Evolutionary conservation across 179 eudicot genomes (phyloP).

Genomic region (Carnegiea gigantea): DNA sequence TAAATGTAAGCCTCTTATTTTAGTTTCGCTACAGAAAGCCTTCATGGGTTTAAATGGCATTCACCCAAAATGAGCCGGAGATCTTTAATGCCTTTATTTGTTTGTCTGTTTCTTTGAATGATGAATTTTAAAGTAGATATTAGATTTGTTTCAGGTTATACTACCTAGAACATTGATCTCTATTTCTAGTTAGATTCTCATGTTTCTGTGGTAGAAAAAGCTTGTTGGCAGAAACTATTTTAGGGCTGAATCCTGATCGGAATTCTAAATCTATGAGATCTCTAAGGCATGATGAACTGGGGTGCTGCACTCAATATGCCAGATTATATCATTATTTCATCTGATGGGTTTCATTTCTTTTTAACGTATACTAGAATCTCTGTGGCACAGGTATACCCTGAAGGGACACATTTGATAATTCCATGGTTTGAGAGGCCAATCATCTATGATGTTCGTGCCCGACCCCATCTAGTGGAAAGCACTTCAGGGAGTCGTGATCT

Average conservation of each 20-base stretch:
- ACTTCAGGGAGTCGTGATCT: conserved; percentile 71
- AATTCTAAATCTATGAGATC: not conserved
- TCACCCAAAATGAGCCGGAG: not conserved
- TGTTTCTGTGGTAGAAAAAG: not conserved
- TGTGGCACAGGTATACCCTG: conserved; percentile 58
- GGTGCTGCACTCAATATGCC: not conserved
- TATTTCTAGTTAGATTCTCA: not conserved
- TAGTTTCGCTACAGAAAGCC: not conserved
- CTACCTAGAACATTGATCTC: not conserved
- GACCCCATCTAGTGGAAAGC: conserved; percentile 60
- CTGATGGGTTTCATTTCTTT: not conserved
- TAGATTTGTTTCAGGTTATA: no score
- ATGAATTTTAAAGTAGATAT: not conserved
- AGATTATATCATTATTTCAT: not conserved
- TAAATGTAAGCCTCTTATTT: no score
- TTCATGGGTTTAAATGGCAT: not conserved
- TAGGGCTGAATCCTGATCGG: not conserved
- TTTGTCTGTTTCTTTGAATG: not conserved
- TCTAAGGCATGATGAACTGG: not conserved
- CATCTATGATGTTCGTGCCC: conserved; percentile 69
- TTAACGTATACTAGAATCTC: not conserved
- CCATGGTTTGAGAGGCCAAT: conserved; percentile 73
- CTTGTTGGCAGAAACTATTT: not conserved
- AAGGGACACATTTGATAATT: conserved; percentile 63
- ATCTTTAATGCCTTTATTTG: not conserved